Evolutionary conservation across 805 yeast genomes (phyloP).

Genomic region (Cyberlindnera amylophila): DNA sequence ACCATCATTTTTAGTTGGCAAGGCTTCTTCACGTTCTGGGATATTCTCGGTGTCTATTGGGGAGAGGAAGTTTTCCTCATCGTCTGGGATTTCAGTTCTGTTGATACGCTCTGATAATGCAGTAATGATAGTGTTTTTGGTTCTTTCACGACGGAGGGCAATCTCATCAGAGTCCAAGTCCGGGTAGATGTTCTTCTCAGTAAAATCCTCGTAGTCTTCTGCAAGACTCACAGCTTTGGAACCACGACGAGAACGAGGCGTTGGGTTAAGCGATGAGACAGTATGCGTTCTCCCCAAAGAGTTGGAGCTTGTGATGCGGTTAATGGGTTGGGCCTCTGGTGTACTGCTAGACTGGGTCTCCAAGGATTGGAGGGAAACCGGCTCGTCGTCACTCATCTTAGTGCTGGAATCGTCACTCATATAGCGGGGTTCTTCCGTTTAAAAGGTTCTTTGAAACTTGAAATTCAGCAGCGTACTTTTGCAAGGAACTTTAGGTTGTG

Average conservation of each 20-base stretch:
- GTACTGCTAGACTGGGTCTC: background rate
- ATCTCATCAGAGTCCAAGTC: slow-evolving; percentile 35
- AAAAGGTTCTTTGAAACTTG: background rate
- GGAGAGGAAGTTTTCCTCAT: slow-evolving; percentile 6
- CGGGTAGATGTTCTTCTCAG: slow-evolving; percentile 35
- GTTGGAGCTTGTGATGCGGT: background rate
- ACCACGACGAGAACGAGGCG: slow-evolving; percentile 10
- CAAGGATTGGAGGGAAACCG: slow-evolving; percentile 1
- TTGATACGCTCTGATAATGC: slow-evolving; percentile 26
- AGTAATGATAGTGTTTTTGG: slow-evolving; percentile 42
- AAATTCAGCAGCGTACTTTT: too few species aligned
- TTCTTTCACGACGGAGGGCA: slow-evolving; percentile 38
- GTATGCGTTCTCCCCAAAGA: slow-evolving; percentile 3
- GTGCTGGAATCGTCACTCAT: background rate
- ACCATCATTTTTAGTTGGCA: slow-evolving; percentile 41
- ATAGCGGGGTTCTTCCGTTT: background rate
- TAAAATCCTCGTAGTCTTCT: slow-evolving; percentile 15
- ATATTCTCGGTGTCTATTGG: slow-evolving; percentile 1
- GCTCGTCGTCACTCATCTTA: background rate
- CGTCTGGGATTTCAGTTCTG: slow-evolving; percentile 7
- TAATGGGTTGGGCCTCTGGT: background rate
- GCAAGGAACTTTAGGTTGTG: too few species aligned
- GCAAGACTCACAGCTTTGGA: slow-evolving; percentile 1
- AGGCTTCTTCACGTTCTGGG: slow-evolving; percentile 24
- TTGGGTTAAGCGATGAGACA: slow-evolving; percentile 14